Conservation (phyloP, 2,329 filamentous ascomycete genomes). For the Immersiporthe knoxdaviesiana region DNA sequence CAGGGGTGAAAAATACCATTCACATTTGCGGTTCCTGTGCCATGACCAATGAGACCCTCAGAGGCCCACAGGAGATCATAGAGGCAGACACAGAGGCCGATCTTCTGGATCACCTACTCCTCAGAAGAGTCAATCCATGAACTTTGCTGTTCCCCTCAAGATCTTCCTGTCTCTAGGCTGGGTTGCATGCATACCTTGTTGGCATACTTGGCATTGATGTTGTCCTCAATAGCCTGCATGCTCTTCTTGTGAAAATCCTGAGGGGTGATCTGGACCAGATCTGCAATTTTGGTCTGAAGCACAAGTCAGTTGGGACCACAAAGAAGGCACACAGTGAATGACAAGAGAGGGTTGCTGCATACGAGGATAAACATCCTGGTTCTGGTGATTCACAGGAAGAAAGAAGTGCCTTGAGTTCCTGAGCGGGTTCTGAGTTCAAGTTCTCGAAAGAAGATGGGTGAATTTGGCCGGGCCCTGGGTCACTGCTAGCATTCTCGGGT, state of each 20-base stretch:
- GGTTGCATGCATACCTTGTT: constrained; percentile 67
- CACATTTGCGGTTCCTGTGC: constrained; percentile 88
- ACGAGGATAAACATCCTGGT: constrained; percentile 56
- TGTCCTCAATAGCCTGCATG: constrained; percentile 83
- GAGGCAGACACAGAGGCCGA: constrained; percentile 90
- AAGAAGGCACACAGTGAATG: not conserved
- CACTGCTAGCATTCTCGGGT: constrained; percentile 8
- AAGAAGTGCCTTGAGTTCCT: not conserved
- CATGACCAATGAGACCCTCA: constrained; percentile 92
- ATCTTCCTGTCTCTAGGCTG: not conserved
- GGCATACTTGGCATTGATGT: constrained; percentile 95
- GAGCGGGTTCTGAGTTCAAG: constrained; percentile 26
- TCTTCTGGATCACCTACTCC: constrained; percentile 79
- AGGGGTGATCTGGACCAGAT: constrained; percentile 90
- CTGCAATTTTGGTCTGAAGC: constrained; percentile 70
- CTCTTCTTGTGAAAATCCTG: constrained; percentile 86
- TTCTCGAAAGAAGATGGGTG: not conserved
- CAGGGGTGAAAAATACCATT: constrained; percentile 63
- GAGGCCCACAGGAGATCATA: constrained; percentile 89
- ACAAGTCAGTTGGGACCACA: constrained; percentile 1
- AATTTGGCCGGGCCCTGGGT: constrained; percentile 13
- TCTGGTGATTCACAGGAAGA: not conserved
- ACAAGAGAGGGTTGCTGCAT: constrained; percentile 30
- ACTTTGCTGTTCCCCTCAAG: not conserved
- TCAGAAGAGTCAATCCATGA: not conserved